A percentile compares a stretch with the other conserved stretches of the same genome.
Conservation (phyloP, 805 yeast genomes). For the Ogataea angusta region DNA sequence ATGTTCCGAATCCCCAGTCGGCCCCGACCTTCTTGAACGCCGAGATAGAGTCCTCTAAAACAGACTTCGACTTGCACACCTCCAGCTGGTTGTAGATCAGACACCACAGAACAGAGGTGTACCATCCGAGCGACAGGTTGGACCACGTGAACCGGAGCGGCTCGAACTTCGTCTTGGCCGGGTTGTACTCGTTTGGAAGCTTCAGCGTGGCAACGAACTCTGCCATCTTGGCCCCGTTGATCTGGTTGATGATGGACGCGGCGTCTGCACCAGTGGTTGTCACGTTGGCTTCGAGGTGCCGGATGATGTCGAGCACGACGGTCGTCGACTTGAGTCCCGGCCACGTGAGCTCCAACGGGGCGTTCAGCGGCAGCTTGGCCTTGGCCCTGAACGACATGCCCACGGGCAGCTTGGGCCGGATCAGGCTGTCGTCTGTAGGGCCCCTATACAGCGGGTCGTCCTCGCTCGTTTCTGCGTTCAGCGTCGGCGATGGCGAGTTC, state of each 20-base stretch:
- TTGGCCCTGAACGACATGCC: conserved; percentile 61
- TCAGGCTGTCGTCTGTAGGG: conserved; percentile 29
- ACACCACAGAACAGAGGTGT: conserved; percentile 62
- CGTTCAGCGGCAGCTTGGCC: conserved; percentile 49
- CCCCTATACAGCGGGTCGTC: conserved; percentile 5
- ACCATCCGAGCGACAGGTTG: conserved; percentile 69
- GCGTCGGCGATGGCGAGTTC: conserved; percentile 12
- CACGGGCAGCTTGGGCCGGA: conserved; percentile 48
- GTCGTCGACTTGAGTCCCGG: conserved; percentile 51
- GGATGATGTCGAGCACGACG: conserved; percentile 37
- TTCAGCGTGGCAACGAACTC: conserved; percentile 11
- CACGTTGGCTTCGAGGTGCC: conserved; percentile 28
- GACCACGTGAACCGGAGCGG: conserved; percentile 62
- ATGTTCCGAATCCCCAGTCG: conserved; percentile 34
- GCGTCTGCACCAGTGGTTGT: conserved; percentile 32
- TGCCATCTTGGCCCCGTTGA: conserved; percentile 36
- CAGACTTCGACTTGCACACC: conserved; percentile 28
- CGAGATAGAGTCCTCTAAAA: conserved; percentile 33
- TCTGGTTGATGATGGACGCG: conserved; percentile 36
- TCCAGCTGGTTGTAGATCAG: conserved; percentile 44
- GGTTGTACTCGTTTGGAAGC: conserved; percentile 38
- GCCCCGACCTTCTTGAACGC: conserved; percentile 35
- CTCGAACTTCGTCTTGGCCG: conserved; percentile 38
- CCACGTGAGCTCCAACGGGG: conserved; percentile 52
- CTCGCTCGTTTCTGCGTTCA: conserved; percentile 4